These are phyloP conservation scores for Leishmania braziliensis DNA, from an alignment of 208 protist genomes.

Conservation along the genomic window DNA sequence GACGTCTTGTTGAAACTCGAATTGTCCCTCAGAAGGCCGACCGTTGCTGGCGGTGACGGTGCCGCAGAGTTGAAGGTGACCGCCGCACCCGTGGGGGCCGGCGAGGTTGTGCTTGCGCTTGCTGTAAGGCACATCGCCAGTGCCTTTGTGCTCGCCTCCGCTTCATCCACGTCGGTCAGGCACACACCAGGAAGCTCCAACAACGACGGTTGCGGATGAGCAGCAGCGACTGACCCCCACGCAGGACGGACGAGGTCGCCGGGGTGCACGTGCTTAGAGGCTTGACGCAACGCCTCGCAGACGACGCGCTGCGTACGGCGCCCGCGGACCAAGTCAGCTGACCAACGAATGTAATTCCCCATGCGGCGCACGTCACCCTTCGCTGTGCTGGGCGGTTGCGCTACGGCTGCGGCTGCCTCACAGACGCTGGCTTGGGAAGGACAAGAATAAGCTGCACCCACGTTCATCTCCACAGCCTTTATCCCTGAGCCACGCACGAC, in stretches of 20 bases:
- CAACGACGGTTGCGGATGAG: neutral
- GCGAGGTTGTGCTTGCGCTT: neutral
- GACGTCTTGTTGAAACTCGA: neutral
- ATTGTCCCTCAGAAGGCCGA: neutral
- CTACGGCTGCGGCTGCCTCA: neutral
- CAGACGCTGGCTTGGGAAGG: neutral
- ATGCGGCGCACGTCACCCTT: neutral
- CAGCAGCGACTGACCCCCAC: neutral
- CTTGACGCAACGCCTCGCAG: conserved; percentile 16
- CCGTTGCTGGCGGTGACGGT: neutral
- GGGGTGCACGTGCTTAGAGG: conserved; percentile 10
- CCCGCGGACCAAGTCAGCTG: neutral
- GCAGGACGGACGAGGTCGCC: conserved; percentile 17
- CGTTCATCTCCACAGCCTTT: neutral
- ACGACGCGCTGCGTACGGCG: conserved; percentile 18
- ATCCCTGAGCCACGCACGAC: neutral
- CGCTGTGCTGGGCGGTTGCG: neutral
- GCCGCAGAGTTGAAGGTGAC: neutral
- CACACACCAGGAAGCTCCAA: neutral
- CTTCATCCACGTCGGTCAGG: neutral
- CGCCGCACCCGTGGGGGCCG: no score
- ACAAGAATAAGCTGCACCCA: neutral
- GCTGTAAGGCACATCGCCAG: neutral
- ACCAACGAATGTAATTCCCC: conserved; percentile 19
- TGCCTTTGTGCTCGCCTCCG: neutral